Evolutionary conservation across 139 green algal species (phyloP).

Genomic region (Chlamydomonas eustigma): DNA sequence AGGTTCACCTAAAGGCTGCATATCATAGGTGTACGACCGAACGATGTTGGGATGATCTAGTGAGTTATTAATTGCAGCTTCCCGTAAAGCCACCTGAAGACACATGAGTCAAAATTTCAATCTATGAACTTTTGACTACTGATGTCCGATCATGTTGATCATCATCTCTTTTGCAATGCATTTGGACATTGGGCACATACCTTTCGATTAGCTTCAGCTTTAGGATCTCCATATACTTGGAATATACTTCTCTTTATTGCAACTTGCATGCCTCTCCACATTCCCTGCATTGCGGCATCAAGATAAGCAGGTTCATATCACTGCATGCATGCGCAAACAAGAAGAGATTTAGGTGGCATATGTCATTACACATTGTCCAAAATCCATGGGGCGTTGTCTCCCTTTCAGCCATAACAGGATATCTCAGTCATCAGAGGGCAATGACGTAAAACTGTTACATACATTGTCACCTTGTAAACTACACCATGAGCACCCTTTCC

Average conservation of each 20-base stretch:
- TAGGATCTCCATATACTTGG: neutral
- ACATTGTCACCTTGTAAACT: constrained; percentile 17
- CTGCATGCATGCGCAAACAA: no score
- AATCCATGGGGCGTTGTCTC: no score
- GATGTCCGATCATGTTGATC: no score
- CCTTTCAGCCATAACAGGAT: no score
- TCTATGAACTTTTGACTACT: no score
- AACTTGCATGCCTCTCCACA: constrained; percentile 16
- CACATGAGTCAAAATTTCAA: neutral
- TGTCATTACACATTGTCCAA: no score
- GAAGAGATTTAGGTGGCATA: no score
- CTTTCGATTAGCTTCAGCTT: neutral
- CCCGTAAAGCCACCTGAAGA: constrained; percentile 9
- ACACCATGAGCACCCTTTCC: constrained; percentile 15
- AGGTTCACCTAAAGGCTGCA: constrained; percentile 13
- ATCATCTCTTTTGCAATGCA: no score
- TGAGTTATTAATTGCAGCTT: constrained; percentile 26
- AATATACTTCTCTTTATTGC: constrained; percentile 19
- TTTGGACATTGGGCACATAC: no score
- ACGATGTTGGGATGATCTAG: constrained; percentile 32
- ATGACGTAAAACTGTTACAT: no score
- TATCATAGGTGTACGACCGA: constrained; percentile 20
- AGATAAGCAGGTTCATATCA: no score
- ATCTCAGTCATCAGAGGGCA: no score
- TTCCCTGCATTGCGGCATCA: constrained; percentile 12